Conservation (phyloP, 495 filamentous ascomycete species). For the Schizothecium vesticola region DNA sequence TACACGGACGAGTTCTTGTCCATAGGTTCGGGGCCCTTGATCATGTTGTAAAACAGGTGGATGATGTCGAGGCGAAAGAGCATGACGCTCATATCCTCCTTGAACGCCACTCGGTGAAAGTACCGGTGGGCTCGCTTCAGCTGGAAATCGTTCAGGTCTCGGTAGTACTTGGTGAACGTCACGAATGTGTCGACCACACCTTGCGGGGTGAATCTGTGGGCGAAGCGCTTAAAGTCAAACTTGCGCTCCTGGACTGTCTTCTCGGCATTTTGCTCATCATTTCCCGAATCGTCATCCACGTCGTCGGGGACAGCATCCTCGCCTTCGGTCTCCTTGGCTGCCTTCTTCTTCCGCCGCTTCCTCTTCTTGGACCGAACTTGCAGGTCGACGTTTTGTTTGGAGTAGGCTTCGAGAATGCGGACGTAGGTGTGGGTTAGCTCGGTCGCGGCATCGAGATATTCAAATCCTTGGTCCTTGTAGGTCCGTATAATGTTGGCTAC, state of each 20-base stretch:
- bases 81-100: conserved; percentile 81
- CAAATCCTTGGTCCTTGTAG: conserved; percentile 91
- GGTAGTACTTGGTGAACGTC: conserved; percentile 70
- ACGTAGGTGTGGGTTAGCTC: conserved; percentile 89
- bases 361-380: conserved; percentile 78
- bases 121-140: conserved; percentile 92
- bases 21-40: conserved; percentile 81
- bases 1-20: conserved; percentile 57
- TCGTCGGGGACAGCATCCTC: conserved; percentile 35
- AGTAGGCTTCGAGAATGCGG: conserved; percentile 86
- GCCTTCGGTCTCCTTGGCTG: conserved; percentile 32
- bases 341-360: conserved; percentile 64
- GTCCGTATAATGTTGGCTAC: conserved; percentile 70
- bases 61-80: conserved; percentile 89
- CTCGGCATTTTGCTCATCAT: conserved; percentile 68
- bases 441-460: conserved; percentile 87
- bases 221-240: conserved; percentile 87
- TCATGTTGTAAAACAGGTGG: conserved; percentile 79
- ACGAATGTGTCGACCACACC: conserved; percentile 86
- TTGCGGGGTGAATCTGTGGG: conserved; percentile 73
- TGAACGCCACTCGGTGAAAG: conserved; percentile 92
- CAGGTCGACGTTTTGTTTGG: conserved; percentile 88
- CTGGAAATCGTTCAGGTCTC: conserved; percentile 72
- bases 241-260: conserved; percentile 72
- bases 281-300: conserved; percentile 60